Evolutionary conservation across 2,329 filamentous ascomycete species (phyloP), one percentile per base, ranked within the genome.

Genomic region (Fusarium luffae): DNA sequence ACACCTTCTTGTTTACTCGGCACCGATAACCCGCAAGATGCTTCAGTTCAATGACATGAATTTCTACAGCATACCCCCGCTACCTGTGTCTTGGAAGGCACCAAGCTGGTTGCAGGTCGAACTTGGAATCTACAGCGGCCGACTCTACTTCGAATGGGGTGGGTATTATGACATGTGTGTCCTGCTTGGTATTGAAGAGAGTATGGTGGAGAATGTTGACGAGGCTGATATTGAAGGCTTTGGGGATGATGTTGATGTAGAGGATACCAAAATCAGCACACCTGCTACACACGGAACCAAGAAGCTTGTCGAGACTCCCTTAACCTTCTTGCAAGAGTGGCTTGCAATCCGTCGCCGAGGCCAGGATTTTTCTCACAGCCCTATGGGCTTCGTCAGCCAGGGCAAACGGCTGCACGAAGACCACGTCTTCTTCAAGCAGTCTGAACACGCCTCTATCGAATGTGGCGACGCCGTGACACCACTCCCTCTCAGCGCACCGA

Each of bases 81-180:
- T 90, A 0, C 82, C 86, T 0, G 4, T 32, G 0, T 66, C 69
- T 2, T 87, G 84, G 82, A 61, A 69, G 3, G 77, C 84, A 0
- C 88, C 89, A 0, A 44, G 66, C 0, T 89, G 86, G 86, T 77
- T 91, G 0, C 80, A 76, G 1, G 80, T 86, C 1, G 86, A 92
- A 70, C 74, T 92, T 0, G 89, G 89, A 0, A 80, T 92, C 10
- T 84, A 90, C 56, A 80, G 87, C 0, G 90, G 89, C 0, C 82
- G 88, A 0, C 79, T 92, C 0, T 91, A 91, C 69, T 85, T 90
- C 54, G 80, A 84, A 0, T 87, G 80, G 76, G 67, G 78, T 0
- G 86, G 90, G 46, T 82, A 84, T 47, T 47, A 63, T 1, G 41
- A 61, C 3, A 70, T 85, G 18, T 77, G 74, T 13, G 40, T 59